phyloP scores from a whole-genome alignment of 768 basidiomycete genomes.

The Leucocoprinus birnbaumii region DNA sequence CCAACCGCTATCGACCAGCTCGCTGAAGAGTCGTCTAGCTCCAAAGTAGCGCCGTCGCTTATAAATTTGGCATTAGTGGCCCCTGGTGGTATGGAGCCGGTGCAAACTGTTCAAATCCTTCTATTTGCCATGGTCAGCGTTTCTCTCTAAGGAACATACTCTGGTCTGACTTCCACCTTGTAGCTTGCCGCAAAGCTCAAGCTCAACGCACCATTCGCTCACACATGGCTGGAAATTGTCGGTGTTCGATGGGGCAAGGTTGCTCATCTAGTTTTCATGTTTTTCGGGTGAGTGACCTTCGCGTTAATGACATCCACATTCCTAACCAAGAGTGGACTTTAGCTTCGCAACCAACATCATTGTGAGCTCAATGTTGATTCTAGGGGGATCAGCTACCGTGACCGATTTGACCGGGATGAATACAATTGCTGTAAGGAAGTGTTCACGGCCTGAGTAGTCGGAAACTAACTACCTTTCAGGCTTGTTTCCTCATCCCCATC shows the following conservation, averaged over 20 bases:
- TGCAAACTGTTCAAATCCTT: slow-evolving; percentile 81
- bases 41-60: slow-evolving; percentile 82
- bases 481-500: slow-evolving; percentile 87
- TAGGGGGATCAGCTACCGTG: slow-evolving; percentile 86
- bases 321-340: background rate
- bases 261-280: slow-evolving; percentile 84
- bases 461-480: slow-evolving; percentile 30
- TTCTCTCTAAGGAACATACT: background rate
- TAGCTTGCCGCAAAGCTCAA: slow-evolving; percentile 91
- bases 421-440: slow-evolving; percentile 63
- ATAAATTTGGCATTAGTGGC: slow-evolving; percentile 82
- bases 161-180: background rate
- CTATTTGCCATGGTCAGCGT: slow-evolving; percentile 75
- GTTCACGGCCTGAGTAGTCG: background rate
- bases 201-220: slow-evolving; percentile 83
- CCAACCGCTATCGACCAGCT: background rate
- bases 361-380: slow-evolving; percentile 82
- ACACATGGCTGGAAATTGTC: slow-evolving; percentile 90
- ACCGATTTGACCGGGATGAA: slow-evolving; percentile 86
- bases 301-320: no score
- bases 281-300: slow-evolving; percentile 63
- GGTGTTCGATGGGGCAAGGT: slow-evolving; percentile 73
- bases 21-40: slow-evolving; percentile 30
- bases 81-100: slow-evolving; percentile 93
- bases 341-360: slow-evolving; percentile 89